Base-by-base conservation (phyloP, 192 early-diverging fungal species). In the Podila minutissima region DNA sequence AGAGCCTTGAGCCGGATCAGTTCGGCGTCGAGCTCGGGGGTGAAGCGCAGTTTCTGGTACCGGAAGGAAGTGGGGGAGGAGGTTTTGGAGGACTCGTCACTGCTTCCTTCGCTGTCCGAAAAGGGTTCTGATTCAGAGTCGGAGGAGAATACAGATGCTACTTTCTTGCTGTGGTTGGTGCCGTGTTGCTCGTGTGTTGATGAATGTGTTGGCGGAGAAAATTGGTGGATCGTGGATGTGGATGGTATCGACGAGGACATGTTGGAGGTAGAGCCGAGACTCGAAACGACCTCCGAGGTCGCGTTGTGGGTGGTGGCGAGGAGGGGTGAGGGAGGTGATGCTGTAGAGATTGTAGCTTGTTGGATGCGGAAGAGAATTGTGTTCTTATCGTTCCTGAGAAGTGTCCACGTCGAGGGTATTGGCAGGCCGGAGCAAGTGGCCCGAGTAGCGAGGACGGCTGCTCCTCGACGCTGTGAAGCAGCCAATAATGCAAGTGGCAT, bases 21-120 rank as follows among this genome's bases (percentile, higher is more conserved):
- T 7, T 81, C 64, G 15, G 22, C 15, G 22, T 81, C 77, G 0
- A 73, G 38, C 65, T 81, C 71, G 19, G 66, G 77, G 17, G 77
- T 81, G 38, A 81, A 81, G 26, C 55, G 15, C 2, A 57, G 50
- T 64, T 62, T 67, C 60, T 59, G 29, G 29, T 51, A 11, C 46
- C 31, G 41, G 59, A 24, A 5, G 49, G 32, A 63, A 32, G 53
- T 24, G 22, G 65, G 4, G 58, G 63, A 62, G 31, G 46, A 41
- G 57, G 38, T 32, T 17, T 11, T 64, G 33, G 15, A 62, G 22
- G 33, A 29, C 29, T 59, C 38, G 7, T 41, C 59, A 8, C 41
- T 61, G 31, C 48, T 33, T 19, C 9, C 28, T 29, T 69, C 57
- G 17, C 22, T 41, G 32, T 46, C 17, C n/a, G 67, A 24, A 28